A percentile compares a stretch with the other conserved stretches of the same genome.
Evolutionary conservation across 768 basidiomycete species (phyloP).

Genomic region (Lactarius vividus): DNA sequence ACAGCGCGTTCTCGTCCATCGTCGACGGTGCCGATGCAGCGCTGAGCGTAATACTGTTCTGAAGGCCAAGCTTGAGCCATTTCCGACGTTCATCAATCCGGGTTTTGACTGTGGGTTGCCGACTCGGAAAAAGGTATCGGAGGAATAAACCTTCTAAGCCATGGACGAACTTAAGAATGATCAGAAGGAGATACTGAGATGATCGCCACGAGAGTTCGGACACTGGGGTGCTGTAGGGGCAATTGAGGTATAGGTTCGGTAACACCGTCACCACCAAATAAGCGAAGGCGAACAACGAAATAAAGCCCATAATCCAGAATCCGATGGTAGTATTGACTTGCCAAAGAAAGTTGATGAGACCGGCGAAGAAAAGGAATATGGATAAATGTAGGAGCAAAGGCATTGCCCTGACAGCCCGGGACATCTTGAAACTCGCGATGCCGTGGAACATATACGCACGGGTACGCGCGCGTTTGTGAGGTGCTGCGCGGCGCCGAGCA

Average conservation of each 20-base stretch:
- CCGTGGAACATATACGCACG: neutral
- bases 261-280: neutral
- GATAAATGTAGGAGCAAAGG: neutral
- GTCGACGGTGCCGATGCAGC: neutral
- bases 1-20: constrained; percentile 1
- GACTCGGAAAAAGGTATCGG: neutral
- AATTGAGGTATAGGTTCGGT: constrained; percentile 4
- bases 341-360: neutral
- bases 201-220: neutral
- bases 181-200: neutral
- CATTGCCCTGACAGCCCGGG: neutral
- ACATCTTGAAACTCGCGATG: neutral
- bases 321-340: neutral
- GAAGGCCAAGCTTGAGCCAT: constrained; percentile 7
- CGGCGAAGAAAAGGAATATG: neutral
- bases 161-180: neutral
- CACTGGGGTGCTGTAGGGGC: neutral
- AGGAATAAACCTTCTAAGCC: neutral
- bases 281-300: neutral
- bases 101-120: neutral
- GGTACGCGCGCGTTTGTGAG: neutral
- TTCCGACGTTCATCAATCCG: neutral
- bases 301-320: neutral
- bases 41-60: neutral
- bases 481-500: neutral